Evolutionary conservation across 2,329 filamentous ascomycete genomes (phyloP), one percentile per base, ranked within the genome.

Genomic region (Beauveria caledonica): DNA sequence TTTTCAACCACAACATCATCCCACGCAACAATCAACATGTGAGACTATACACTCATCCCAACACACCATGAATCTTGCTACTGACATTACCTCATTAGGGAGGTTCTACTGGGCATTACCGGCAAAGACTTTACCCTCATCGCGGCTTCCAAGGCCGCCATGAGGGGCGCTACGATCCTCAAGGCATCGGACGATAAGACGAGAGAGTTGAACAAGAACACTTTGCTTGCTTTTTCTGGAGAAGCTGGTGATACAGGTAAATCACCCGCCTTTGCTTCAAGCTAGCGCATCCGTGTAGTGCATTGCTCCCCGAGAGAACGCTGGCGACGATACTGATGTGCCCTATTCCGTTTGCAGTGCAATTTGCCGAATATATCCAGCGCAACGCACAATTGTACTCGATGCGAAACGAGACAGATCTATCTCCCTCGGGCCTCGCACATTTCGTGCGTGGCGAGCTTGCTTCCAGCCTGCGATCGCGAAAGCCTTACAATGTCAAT

Each of bases 51-150:
- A 56, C 17, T 11, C 19, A 17, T 33, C 19, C 29, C 17, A 17
- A 58, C 25, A 62, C 27, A 53, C 3, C n/a, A 52, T n/a, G 7
- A 25, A 6, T 15, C 25, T 46, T 25, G 29, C 23, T 15, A 10
- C 50, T 55, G 44, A 54, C 51, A 33, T 21, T 23, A 7, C 9
- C 5, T 3, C 25, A 21, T 29, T 63, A 97, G 92, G 94, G 94
- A 99, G 86, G 90, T 97, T 74, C 84, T 99, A 73, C 85, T 99
- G 69, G 94, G 94, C 72, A 96, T 99, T 76, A 97, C 93, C 63
- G 95, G 94, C 80, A 96, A 96, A 82, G 95, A 99, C 85, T 99
- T 97, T 77, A 95, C 92, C 79, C 86, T 99, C 83, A 87, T 99
- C 74, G 94, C 92, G 70, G 90, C 94, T 70, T 97, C 92, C 65